A percentile compares a stretch with the other conserved stretches of the same genome.
Evolutionary conservation across 768 basidiomycete genomes (phyloP).

Genomic region (Holtermanniella nyarrowii): DNA sequence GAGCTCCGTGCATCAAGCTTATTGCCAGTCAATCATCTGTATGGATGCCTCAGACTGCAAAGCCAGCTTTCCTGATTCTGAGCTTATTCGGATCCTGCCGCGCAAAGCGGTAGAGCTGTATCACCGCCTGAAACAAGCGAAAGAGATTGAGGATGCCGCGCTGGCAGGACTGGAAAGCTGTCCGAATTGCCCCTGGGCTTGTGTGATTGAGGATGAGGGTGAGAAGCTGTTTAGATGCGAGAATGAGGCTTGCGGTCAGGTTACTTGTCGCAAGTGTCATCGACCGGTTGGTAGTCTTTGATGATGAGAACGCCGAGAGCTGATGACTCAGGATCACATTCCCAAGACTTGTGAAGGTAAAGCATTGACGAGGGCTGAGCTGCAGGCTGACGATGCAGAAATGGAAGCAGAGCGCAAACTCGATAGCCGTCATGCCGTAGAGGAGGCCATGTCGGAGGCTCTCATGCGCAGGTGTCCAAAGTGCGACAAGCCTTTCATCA

Average conservation of each 20-base stretch:
- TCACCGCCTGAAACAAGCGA: slow-evolving; percentile 53
- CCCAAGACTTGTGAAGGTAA: slow-evolving; percentile 41
- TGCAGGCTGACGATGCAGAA: slow-evolving; percentile 35
- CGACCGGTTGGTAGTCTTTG: slow-evolving; percentile 48
- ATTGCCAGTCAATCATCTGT: slow-evolving; percentile 52
- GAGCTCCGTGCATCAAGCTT: not conserved
- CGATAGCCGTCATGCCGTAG: slow-evolving; percentile 65
- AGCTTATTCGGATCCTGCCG: slow-evolving; percentile 59
- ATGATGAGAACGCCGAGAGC: not conserved
- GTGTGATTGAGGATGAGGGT: slow-evolving; percentile 58
- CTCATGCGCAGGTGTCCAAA: slow-evolving; percentile 81
- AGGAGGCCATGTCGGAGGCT: slow-evolving; percentile 88
- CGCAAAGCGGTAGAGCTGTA: slow-evolving; percentile 60
- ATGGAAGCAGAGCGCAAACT: slow-evolving; percentile 62
- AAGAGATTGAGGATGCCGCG: slow-evolving; percentile 67
- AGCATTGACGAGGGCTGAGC: slow-evolving; percentile 1
- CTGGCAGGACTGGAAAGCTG: slow-evolving; percentile 77
- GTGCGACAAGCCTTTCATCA: slow-evolving; percentile 56
- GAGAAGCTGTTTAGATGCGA: slow-evolving; percentile 57
- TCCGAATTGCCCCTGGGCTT: slow-evolving; percentile 80
- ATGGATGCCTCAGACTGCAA: slow-evolving; percentile 68
- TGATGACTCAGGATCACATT: slow-evolving; percentile 34
- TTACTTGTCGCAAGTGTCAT: slow-evolving; percentile 73
- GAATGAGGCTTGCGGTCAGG: slow-evolving; percentile 53
- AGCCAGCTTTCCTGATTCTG: slow-evolving; percentile 57